Conservation (phyloP, 208 protist species). For the Acanthamoeba culbertsoni region DNA sequence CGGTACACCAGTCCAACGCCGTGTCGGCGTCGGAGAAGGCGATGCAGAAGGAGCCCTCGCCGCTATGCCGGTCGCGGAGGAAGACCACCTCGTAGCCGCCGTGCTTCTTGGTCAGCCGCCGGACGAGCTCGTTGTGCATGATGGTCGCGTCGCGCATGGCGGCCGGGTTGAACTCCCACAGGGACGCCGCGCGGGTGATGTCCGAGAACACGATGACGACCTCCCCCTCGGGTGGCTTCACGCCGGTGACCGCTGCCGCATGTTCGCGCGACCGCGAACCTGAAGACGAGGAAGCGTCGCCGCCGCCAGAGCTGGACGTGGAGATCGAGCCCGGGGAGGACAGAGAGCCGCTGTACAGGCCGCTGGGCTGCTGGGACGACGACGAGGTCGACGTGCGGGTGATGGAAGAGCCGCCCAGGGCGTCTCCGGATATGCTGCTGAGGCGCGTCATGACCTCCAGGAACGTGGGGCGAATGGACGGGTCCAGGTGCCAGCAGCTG, state of each 20-base stretch:
- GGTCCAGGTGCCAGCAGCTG: neutral
- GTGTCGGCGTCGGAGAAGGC: neutral
- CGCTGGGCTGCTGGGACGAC: neutral
- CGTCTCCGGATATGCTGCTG: neutral
- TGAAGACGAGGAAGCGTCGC: neutral
- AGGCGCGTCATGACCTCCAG: constrained; percentile 23
- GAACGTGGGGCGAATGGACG: neutral
- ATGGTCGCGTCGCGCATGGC: constrained; percentile 44
- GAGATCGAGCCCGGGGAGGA: neutral
- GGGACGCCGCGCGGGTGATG: neutral
- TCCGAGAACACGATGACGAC: constrained; percentile 38
- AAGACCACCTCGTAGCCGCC: constrained; percentile 46
- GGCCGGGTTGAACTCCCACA: constrained; percentile 7
- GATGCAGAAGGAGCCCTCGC: constrained; percentile 43
- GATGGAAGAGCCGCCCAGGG: neutral
- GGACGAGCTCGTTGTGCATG: neutral
- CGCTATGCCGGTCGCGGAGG: neutral
- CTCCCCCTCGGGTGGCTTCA: constrained; percentile 6
- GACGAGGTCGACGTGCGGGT: neutral
- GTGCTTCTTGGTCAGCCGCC: neutral
- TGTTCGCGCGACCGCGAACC: neutral
- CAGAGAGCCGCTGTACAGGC: neutral
- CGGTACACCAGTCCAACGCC: neutral
- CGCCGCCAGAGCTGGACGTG: neutral
- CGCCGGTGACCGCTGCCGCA: neutral